A percentile compares a stretch with the other conserved stretches of the same genome.
Conservation (phyloP, 768 basidiomycete genomes). For the Gyrodon lividus region DNA sequence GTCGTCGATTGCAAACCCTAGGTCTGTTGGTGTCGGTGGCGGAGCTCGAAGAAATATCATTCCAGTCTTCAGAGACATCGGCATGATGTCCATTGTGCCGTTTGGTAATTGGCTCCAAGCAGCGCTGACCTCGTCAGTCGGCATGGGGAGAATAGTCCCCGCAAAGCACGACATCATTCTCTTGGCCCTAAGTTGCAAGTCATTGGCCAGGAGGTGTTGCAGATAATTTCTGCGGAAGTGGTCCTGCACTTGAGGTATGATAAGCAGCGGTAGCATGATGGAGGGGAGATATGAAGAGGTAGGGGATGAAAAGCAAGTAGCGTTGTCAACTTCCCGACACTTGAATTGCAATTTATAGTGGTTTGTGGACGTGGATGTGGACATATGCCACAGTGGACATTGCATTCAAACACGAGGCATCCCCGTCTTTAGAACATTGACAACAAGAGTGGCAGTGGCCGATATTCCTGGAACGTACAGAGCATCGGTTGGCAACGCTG, state of each 20-base stretch:
- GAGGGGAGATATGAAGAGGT: neutral
- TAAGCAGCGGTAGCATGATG: constrained; percentile 7
- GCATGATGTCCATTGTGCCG: constrained; percentile 7
- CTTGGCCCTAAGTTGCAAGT: constrained; percentile 14
- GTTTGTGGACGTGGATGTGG: constrained; percentile 21
- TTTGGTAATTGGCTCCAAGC: constrained; percentile 31
- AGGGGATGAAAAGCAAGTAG: neutral
- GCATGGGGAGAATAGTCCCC: constrained; percentile 13
- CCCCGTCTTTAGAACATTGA: constrained; percentile 5
- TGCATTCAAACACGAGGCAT: constrained; percentile 29
- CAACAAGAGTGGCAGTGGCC: constrained; percentile 1
- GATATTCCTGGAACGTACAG: constrained; percentile 1
- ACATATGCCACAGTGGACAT: constrained; percentile 18
- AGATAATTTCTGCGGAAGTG: constrained; percentile 15
- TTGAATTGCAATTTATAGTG: constrained; percentile 17
- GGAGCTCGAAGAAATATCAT: constrained; percentile 10
- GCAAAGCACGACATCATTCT: constrained; percentile 20
- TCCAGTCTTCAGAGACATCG: constrained; percentile 7
- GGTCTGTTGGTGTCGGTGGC: constrained; percentile 19
- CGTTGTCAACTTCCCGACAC: neutral
- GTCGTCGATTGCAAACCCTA: constrained; percentile 4
- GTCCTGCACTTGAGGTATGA: neutral
- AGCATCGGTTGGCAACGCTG: neutral
- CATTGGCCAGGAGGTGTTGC: constrained; percentile 9
- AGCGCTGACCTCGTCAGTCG: constrained; percentile 15